These are phyloP conservation scores for Paxillus involutus DNA, from an alignment of 768 basidiomycete genomes.

Conservation along the genomic window DNA sequence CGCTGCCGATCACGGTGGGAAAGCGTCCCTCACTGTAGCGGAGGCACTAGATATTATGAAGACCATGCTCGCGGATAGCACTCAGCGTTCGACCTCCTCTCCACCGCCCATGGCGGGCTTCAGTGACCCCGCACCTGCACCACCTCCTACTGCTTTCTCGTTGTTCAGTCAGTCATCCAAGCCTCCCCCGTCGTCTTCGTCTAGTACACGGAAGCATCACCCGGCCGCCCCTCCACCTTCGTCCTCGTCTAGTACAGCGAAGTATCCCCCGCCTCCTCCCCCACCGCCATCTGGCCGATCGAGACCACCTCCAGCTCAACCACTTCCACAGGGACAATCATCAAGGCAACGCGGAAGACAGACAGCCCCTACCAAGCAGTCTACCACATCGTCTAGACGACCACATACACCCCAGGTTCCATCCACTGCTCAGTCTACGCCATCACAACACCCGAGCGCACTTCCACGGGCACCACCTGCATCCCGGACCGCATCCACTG, in stretches of 20 bases:
- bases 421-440: background rate
- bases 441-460: background rate
- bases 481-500: too few species aligned
- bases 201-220: too few species aligned
- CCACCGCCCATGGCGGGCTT: conserved; percentile 21
- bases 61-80: conserved; percentile 18
- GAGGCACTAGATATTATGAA: conserved; percentile 31
- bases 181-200: background rate
- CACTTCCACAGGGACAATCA: too few species aligned
- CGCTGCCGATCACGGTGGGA: background rate
- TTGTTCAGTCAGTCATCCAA: conserved; percentile 16
- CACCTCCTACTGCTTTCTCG: conserved; percentile 18
- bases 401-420: background rate
- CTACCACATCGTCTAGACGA: too few species aligned
- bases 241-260: too few species aligned
- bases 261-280: too few species aligned
- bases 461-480: too few species aligned
- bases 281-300: too few species aligned
- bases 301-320: too few species aligned
- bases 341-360: too few species aligned
- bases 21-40: conserved; percentile 20
- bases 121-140: conserved; percentile 15
- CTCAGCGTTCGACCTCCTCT: background rate
- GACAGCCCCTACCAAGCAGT: too few species aligned
- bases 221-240: too few species aligned